phyloP scores from a whole-genome alignment of 2,329 filamentous ascomycete species.

The Alternaria panax region DNA sequence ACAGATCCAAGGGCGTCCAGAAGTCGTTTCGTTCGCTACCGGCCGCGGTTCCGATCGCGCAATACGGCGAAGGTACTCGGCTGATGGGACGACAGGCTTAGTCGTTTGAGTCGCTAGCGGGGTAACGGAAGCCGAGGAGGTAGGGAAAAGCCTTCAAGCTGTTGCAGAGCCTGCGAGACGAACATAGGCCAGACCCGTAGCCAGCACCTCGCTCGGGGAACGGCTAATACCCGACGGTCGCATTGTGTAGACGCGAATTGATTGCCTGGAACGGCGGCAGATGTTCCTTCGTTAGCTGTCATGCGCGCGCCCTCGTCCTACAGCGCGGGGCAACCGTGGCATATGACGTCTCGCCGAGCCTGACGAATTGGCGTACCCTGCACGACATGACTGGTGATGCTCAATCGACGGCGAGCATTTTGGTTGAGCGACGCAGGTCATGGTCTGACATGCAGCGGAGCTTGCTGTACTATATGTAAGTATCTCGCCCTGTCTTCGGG shows the following conservation, averaged over 20 bases:
- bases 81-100: conserved; percentile 16
- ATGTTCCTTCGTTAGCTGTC: conserved; percentile 12
- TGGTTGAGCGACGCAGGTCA: background rate
- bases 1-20: conserved; percentile 17
- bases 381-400: background rate
- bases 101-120: conserved; percentile 33
- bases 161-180: conserved; percentile 16
- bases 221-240: conserved; percentile 23
- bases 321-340: conserved; percentile 20
- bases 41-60: conserved; percentile 36
- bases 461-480: conserved; percentile 1
- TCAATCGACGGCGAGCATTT: background rate
- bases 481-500: conserved; percentile 7
- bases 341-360: conserved; percentile 16
- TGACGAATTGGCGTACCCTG: background rate
- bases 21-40: conserved; percentile 27
- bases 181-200: conserved; percentile 16
- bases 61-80: conserved; percentile 20
- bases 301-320: conserved; percentile 16
- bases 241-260: conserved; percentile 12
- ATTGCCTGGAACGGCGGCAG: conserved; percentile 21
- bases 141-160: conserved; percentile 21
- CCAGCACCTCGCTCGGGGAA: conserved; percentile 20
- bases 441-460: background rate
- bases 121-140: conserved; percentile 42